A percentile compares a stretch with the other conserved stretches of the same genome.
Evolutionary conservation across 208 protist species (phyloP).

Genomic region (Angomonas deanei): DNA sequence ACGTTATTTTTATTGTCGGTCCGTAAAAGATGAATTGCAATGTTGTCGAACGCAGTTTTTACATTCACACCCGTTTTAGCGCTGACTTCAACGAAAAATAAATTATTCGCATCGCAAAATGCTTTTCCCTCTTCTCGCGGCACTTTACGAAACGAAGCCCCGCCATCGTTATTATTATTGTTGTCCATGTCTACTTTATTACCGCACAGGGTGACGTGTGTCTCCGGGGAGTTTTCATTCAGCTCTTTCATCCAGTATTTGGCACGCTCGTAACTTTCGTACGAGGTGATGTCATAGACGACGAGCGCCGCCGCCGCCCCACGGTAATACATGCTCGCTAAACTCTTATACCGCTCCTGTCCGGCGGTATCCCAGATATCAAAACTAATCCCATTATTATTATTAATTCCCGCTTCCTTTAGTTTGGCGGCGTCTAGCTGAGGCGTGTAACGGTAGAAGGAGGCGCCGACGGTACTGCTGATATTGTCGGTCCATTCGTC

Average conservation of each 20-base stretch:
- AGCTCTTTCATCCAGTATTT: constrained; percentile 97
- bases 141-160: constrained; percentile 36
- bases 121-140: constrained; percentile 37
- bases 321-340: constrained; percentile 92
- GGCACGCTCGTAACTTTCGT: constrained; percentile 91
- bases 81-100: constrained; percentile 67
- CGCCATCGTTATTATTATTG: constrained; percentile 67
- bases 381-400: constrained; percentile 34
- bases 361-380: constrained; percentile 91
- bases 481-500: constrained; percentile 65
- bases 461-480: constrained; percentile 79
- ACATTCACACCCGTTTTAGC: constrained; percentile 71
- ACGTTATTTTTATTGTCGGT: constrained; percentile 59
- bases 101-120: constrained; percentile 39
- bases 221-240: constrained; percentile 81
- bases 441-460: constrained; percentile 76
- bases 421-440: constrained; percentile 15
- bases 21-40: constrained; percentile 44
- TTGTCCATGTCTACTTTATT: constrained; percentile 78
- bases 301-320: constrained; percentile 89
- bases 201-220: constrained; percentile 89
- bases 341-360: constrained; percentile 85
- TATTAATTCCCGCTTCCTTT: neutral
- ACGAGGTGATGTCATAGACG: constrained; percentile 95
- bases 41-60: constrained; percentile 48